Evolutionary conservation across 345 rosid species (phyloP).

Genomic region (Raphanus raphanistrum): DNA sequence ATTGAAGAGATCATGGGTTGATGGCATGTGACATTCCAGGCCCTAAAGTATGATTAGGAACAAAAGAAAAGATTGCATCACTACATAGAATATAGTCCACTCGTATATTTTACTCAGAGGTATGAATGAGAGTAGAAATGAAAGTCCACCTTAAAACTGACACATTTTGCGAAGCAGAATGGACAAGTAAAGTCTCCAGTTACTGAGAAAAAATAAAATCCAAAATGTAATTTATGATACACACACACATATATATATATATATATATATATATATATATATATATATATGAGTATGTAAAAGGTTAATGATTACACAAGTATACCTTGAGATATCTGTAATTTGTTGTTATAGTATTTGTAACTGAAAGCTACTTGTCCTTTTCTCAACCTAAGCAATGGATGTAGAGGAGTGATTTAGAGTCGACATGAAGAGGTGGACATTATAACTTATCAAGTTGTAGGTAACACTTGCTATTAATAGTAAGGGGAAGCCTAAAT

Average conservation of each 20-base stretch:
- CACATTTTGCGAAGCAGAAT: slow-evolving; percentile 92
- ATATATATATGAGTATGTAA: not conserved
- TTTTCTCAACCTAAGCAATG: slow-evolving; percentile 76
- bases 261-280: too few relatives aligned
- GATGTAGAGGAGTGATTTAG: slow-evolving; percentile 26
- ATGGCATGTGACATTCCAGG: slow-evolving; percentile 73
- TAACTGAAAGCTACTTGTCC: slow-evolving; percentile 92
- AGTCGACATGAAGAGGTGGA: slow-evolving; percentile 9
- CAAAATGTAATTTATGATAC: slow-evolving; percentile 12
- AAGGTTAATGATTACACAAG: not conserved
- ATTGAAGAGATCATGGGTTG: slow-evolving; percentile 86
- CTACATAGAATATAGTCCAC: slow-evolving; percentile 8
- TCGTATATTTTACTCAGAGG: slow-evolving; percentile 25
- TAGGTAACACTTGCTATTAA: slow-evolving; percentile 12
- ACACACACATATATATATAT: too few relatives aligned
- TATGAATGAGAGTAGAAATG: slow-evolving; percentile 17
- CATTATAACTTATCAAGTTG: slow-evolving; percentile 2
- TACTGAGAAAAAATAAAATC: slow-evolving; percentile 50
- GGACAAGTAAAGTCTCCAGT: slow-evolving; percentile 98
- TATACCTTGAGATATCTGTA: slow-evolving; percentile 90
- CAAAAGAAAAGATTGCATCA: slow-evolving; percentile 17
- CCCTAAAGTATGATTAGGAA: slow-evolving; percentile 55
- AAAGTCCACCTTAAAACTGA: slow-evolving; percentile 77
- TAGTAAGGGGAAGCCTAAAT: not conserved
- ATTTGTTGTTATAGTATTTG: slow-evolving; percentile 80